These are phyloP conservation scores for Phytophthora rubi DNA, from an alignment of 352 stramenopile genomes.

Conservation along the genomic window DNA sequence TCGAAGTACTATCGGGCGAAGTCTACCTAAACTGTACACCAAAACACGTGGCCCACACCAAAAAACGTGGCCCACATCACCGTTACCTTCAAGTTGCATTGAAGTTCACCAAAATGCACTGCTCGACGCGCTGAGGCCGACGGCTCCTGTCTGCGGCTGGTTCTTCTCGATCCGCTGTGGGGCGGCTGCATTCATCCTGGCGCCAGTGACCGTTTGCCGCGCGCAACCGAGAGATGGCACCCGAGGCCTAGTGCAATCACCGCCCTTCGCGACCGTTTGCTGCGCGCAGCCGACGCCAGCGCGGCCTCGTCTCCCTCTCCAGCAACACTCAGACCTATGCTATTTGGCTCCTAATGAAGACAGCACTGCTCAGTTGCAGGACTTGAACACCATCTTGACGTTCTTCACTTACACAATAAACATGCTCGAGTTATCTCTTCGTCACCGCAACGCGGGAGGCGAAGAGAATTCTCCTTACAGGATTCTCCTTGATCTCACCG, in stretches of 20 bases:
- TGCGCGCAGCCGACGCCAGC: not conserved
- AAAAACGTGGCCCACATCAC: not conserved
- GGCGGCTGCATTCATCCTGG: not conserved
- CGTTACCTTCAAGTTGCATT: conserved; percentile 4
- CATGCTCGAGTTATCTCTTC: not conserved
- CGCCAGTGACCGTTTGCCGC: conserved; percentile 7
- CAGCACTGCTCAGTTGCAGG: not conserved
- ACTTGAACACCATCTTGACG: not conserved
- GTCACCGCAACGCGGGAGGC: too few relatives aligned
- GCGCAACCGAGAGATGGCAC: not conserved
- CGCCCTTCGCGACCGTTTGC: not conserved
- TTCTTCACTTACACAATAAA: not conserved
- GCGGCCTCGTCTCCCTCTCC: not conserved
- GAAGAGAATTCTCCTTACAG: too few relatives aligned
- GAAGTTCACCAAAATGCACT: not conserved
- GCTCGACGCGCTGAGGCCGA: not conserved
- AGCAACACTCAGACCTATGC: not conserved
- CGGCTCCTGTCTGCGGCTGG: not conserved
- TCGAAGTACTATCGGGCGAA: too few relatives aligned
- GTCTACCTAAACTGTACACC: not conserved
- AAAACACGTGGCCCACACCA: not conserved
- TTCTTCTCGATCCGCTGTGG: not conserved
- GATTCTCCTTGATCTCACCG: not conserved
- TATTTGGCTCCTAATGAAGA: not conserved
- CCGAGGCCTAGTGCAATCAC: not conserved